phyloP scores from a whole-genome alignment of 257 asterid species.

The Nicotiana paniculata region DNA sequence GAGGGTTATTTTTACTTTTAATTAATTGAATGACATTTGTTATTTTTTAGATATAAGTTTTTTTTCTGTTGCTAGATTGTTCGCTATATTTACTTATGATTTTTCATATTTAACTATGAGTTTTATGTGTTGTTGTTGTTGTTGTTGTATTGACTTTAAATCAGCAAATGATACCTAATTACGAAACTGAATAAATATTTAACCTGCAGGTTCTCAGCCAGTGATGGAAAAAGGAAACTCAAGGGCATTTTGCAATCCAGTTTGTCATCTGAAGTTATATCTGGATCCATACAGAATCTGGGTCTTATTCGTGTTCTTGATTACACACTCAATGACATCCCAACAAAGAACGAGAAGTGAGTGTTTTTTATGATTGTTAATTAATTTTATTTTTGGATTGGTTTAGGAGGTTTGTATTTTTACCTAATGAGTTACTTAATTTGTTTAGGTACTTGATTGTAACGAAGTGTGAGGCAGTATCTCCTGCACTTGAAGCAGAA shows the following conservation, averaged over 20 bases:
- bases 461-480: slow-evolving; percentile 57
- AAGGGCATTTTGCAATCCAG: slow-evolving; percentile 54
- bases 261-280: slow-evolving; percentile 54
- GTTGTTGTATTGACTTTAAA: background rate
- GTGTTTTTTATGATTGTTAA: background rate
- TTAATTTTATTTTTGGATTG: background rate
- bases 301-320: slow-evolving; percentile 69
- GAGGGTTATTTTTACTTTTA: background rate
- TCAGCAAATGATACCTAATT: background rate
- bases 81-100: background rate
- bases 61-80: background rate
- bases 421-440: background rate
- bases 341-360: slow-evolving; percentile 71
- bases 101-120: background rate
- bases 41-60: background rate
- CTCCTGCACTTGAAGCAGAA: slow-evolving; percentile 69
- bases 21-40: background rate
- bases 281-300: slow-evolving; percentile 70
- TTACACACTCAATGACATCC: slow-evolving; percentile 69
- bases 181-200: background rate
- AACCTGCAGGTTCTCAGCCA: slow-evolving; percentile 59
- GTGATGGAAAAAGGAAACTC: slow-evolving; percentile 75
- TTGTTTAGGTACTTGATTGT: slow-evolving; percentile 58
- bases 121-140: background rate
- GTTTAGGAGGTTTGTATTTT: background rate